phyloP scores from a whole-genome alignment of 2,329 filamentous ascomycete species.

The Fusarium solani-melongenae region DNA sequence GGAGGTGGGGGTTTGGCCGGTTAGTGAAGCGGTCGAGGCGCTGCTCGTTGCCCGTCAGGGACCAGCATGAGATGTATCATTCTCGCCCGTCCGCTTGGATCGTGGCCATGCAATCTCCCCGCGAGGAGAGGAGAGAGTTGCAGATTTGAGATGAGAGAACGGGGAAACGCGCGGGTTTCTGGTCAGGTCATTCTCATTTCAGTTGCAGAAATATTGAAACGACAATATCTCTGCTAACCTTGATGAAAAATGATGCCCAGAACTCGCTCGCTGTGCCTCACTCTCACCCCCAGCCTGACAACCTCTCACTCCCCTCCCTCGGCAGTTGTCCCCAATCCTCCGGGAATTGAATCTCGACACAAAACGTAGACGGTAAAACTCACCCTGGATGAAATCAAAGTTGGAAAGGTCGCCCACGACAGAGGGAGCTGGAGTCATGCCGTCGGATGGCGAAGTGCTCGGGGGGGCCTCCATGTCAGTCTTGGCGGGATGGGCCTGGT shows the following conservation, averaged over 20 bases:
- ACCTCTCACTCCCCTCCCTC: neutral
- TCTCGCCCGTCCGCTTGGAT: conserved; percentile 37
- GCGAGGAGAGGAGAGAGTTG: conserved; percentile 6
- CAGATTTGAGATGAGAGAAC: conserved; percentile 10
- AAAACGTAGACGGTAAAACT: conserved; percentile 43
- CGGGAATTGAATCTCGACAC: neutral
- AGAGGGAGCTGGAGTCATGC: conserved; percentile 53
- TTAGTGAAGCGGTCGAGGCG: conserved; percentile 20
- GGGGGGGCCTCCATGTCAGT: conserved; percentile 49
- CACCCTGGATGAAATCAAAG: conserved; percentile 64
- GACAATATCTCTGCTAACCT: conserved; percentile 5
- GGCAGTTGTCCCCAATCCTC: neutral
- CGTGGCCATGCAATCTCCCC: conserved; percentile 11
- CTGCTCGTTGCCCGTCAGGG: conserved; percentile 25
- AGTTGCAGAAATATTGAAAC: neutral
- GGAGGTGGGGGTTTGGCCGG: conserved; percentile 26
- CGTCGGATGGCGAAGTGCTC: conserved; percentile 50
- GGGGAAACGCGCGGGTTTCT: neutral
- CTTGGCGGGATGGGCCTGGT: conserved; percentile 63
- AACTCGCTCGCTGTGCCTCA: neutral
- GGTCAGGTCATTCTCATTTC: neutral
- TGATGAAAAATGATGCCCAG: neutral
- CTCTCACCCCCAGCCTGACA: neutral
- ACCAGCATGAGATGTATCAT: conserved; percentile 22
- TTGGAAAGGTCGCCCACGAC: conserved; percentile 59